Conservation (phyloP, 352 stramenopile species). For the Achlya hypogyna region DNA sequence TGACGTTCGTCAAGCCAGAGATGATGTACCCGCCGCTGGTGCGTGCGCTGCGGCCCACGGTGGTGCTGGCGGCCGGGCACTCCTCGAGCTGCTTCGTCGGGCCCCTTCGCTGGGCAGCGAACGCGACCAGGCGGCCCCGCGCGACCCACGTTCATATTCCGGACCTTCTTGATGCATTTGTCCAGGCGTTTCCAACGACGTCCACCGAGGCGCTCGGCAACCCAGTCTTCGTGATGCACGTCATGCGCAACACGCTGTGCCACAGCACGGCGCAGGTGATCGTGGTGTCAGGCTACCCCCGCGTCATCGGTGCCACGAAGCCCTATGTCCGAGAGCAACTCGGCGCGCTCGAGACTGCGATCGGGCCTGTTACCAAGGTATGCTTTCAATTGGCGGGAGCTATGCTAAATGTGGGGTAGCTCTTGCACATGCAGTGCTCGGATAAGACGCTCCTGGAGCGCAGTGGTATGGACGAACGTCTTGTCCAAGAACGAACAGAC, state of each 20-base stretch:
- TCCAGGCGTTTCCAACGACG: neutral
- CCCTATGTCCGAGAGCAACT: constrained; percentile 12
- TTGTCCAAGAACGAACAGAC: neutral
- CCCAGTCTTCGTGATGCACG: neutral
- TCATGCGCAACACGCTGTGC: neutral
- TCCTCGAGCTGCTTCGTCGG: neutral
- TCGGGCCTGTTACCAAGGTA: neutral
- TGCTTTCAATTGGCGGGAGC: neutral
- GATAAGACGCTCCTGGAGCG: neutral
- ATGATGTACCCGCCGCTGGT: neutral
- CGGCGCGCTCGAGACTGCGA: neutral
- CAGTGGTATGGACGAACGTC: neutral
- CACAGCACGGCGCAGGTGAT: neutral
- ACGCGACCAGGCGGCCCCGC: neutral
- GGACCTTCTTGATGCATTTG: neutral
- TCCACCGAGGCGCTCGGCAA: neutral
- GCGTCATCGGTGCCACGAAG: neutral
- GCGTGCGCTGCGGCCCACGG: neutral
- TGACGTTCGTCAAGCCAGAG: neutral
- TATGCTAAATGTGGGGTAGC: neutral
- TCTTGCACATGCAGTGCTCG: constrained; percentile 1
- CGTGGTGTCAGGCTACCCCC: constrained; percentile 2
- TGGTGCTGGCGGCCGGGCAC: constrained; percentile 4
- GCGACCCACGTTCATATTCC: neutral
- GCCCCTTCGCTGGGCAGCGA: too few species aligned